Percentiles rank a stretch among this genome's conserved stretches.
These are phyloP conservation scores for Elsinoe fawcettii DNA, from an alignment of 2,329 filamentous ascomycete species.

Conservation along the genomic window DNA sequence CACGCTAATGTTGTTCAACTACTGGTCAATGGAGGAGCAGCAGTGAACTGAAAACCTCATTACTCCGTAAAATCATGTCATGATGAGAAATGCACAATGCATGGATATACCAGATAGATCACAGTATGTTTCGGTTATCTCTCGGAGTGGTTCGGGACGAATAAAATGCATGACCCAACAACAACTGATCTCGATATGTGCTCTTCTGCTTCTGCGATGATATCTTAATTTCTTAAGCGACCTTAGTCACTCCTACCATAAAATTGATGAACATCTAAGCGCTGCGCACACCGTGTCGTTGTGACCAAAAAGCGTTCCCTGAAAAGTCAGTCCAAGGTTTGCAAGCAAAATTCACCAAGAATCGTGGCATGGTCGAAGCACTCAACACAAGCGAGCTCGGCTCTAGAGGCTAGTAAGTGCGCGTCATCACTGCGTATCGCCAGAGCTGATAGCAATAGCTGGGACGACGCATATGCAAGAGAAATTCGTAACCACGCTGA, in stretches of 20 bases:
- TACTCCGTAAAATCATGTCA: background rate
- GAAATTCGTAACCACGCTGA: constrained; percentile 64
- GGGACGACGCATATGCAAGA: constrained; percentile 59
- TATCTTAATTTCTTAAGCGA: too few relatives aligned
- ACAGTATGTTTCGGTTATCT: constrained; percentile 9
- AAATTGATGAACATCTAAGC: too few relatives aligned
- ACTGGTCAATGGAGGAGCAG: background rate
- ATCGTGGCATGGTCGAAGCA: background rate
- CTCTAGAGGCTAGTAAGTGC: constrained; percentile 68
- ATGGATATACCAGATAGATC: background rate
- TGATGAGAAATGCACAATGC: background rate
- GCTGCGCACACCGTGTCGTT: too few relatives aligned
- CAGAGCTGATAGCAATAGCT: constrained; percentile 25
- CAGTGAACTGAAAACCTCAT: background rate
- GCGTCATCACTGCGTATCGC: background rate
- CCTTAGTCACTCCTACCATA: too few relatives aligned
- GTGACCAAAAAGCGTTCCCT: too few relatives aligned
- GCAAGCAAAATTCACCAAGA: too few relatives aligned
- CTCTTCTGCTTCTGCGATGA: too few relatives aligned
- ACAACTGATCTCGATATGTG: too few relatives aligned
- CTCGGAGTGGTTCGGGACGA: background rate
- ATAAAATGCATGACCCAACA: background rate
- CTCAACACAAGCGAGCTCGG: constrained; percentile 74
- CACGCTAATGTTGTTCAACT: constrained; percentile 1
- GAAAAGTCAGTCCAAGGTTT: too few relatives aligned